phyloP scores from a whole-genome alignment of 371 early-diverging fungal species.

The Circinella minor region DNA sequence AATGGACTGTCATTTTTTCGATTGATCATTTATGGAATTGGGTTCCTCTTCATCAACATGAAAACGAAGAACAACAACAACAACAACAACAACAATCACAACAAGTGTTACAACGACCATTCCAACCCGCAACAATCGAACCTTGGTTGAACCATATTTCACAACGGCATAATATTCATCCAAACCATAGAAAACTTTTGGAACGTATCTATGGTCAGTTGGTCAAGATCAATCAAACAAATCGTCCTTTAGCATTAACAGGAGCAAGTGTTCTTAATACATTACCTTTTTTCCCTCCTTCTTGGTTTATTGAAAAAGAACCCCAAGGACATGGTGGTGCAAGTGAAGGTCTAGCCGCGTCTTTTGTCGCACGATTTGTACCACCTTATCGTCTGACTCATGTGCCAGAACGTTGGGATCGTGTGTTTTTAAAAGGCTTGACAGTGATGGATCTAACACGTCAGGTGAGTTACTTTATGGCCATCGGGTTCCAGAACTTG shows the following conservation, averaged over 20 bases:
- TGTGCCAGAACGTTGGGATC: slow-evolving; percentile 50
- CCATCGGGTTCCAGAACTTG: slow-evolving; percentile 12
- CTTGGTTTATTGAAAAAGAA: slow-evolving; percentile 45
- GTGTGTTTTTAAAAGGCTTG: slow-evolving; percentile 48
- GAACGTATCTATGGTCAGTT: slow-evolving; percentile 39
- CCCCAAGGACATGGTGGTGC: slow-evolving; percentile 23
- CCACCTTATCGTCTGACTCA: slow-evolving; percentile 41
- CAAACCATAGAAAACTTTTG: slow-evolving; percentile 36
- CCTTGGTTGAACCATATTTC: slow-evolving; percentile 42
- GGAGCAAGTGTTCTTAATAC: slow-evolving; percentile 37
- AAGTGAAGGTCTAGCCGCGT: slow-evolving; percentile 40
- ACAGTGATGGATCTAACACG: slow-evolving; percentile 35
- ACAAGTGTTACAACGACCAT: slow-evolving; percentile 8
- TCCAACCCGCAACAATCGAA: slow-evolving; percentile 23
- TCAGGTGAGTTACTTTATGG: slow-evolving; percentile 29
- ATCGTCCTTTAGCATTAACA: slow-evolving; percentile 32
- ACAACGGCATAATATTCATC: slow-evolving; percentile 34
- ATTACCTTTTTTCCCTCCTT: slow-evolving; percentile 44
- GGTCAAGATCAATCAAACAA: slow-evolving; percentile 40
- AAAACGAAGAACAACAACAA: slow-evolving; percentile 16
- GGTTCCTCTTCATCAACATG: slow-evolving; percentile 20
- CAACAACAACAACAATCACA: slow-evolving; percentile 12
- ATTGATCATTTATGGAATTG: slow-evolving; percentile 53
- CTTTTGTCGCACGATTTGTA: slow-evolving; percentile 45
- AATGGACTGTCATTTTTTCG: slow-evolving; percentile 49